phyloP scores from a whole-genome alignment of 441 rosid genomes.

The Euphorbia schlechtendalii region DNA sequence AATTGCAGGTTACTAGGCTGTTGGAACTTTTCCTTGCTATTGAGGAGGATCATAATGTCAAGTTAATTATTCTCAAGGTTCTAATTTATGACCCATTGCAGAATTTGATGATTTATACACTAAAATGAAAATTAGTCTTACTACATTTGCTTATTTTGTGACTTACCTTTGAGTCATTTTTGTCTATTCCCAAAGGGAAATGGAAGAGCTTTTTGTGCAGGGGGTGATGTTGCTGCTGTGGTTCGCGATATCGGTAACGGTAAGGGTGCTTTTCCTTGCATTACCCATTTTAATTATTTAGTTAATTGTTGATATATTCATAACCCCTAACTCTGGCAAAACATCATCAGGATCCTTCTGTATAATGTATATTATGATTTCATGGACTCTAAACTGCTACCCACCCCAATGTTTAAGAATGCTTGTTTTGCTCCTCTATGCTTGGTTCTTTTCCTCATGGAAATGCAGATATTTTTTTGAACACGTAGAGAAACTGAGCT shows the following conservation, averaged over 20 bases:
- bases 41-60: constrained; percentile 45
- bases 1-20: constrained; percentile 41
- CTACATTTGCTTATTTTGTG: neutral
- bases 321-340: no score
- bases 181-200: constrained; percentile 39
- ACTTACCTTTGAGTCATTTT: neutral
- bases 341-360: neutral
- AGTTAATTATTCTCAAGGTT: constrained; percentile 64
- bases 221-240: constrained; percentile 59
- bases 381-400: neutral
- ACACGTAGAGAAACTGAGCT: neutral
- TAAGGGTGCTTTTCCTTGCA: constrained; percentile 7
- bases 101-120: neutral
- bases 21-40: constrained; percentile 46
- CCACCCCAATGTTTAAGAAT: neutral
- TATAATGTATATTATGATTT: neutral
- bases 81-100: neutral
- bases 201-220: constrained; percentile 65
- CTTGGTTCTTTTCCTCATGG: neutral
- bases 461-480: neutral
- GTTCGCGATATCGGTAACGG: constrained; percentile 41
- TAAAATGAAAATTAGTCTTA: neutral
- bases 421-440: no score
- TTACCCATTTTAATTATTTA: neutral
- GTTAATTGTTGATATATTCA: neutral